A percentile compares a stretch with the other conserved stretches of the same genome.
These are phyloP conservation scores for Alternaria dauci DNA, from an alignment of 2,329 filamentous ascomycete species.

Conservation along the genomic window DNA sequence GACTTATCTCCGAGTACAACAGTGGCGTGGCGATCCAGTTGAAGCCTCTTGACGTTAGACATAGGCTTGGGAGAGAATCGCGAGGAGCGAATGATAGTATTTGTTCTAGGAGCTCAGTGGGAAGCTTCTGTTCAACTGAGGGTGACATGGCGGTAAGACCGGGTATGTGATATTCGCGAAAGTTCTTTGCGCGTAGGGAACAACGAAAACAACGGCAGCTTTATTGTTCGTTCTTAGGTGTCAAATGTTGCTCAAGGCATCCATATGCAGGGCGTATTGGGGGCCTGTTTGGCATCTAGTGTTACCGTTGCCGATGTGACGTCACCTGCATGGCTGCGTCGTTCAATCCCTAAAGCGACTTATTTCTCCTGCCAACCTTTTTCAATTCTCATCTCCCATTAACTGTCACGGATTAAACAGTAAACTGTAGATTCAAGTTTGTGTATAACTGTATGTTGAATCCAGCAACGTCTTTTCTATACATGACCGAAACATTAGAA, in stretches of 20 bases:
- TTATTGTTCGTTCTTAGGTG: background rate
- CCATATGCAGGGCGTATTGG: background rate
- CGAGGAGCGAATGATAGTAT: background rate
- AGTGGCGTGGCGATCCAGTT: background rate
- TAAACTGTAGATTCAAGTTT: background rate
- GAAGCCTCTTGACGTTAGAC: background rate
- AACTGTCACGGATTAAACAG: background rate
- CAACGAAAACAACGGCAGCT: background rate
- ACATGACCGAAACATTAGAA: background rate
- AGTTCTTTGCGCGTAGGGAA: background rate
- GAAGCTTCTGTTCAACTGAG: background rate
- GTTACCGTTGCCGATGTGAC: background rate
- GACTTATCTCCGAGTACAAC: background rate
- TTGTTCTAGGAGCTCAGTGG: background rate
- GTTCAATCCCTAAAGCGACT: background rate
- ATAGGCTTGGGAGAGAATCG: background rate
- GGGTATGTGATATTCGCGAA: background rate
- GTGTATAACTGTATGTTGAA: background rate
- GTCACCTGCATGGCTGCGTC: background rate
- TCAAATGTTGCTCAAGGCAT: background rate
- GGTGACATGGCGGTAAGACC: background rate
- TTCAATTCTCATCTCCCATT: background rate
- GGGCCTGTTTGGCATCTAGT: background rate
- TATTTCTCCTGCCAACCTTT: background rate
- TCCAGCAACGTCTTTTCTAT: background rate